These are phyloP conservation scores for Aspergillus viridinutans DNA, from an alignment of 2,329 filamentous ascomycete species.

Conservation along the genomic window DNA sequence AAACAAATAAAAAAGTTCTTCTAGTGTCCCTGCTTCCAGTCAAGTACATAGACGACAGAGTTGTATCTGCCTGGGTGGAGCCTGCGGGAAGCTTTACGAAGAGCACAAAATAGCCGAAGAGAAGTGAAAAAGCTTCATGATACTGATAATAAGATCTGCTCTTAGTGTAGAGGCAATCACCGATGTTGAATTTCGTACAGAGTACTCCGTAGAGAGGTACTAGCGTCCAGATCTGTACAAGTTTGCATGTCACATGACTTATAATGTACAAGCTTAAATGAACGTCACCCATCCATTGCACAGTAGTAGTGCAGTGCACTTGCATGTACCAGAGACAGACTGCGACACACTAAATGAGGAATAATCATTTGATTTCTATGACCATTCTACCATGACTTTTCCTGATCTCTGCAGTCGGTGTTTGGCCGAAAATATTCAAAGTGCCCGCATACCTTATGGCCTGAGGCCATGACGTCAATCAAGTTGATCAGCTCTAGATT, in stretches of 20 bases:
- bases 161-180: background rate
- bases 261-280: background rate
- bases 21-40: background rate
- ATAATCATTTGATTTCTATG: too few species aligned
- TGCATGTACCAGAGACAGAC: background rate
- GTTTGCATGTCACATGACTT: background rate
- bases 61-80: background rate
- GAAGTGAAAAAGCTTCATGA: background rate
- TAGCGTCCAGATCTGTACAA: background rate
- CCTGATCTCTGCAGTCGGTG: background rate
- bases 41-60: background rate
- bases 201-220: background rate
- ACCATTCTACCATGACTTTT: background rate
- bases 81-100: background rate
- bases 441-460: background rate
- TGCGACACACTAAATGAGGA: background rate
- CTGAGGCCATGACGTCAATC: background rate
- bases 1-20: background rate
- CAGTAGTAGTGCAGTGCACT: background rate
- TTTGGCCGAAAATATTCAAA: background rate
- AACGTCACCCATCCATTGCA: background rate
- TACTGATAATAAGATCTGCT: background rate
- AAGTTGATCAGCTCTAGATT: background rate
- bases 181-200: background rate
- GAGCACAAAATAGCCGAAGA: background rate